A percentile compares a stretch with the other conserved stretches of the same genome.
These are phyloP conservation scores for Verticillium nubilum DNA, from an alignment of 2,329 filamentous ascomycete genomes.

Conservation along the genomic window DNA sequence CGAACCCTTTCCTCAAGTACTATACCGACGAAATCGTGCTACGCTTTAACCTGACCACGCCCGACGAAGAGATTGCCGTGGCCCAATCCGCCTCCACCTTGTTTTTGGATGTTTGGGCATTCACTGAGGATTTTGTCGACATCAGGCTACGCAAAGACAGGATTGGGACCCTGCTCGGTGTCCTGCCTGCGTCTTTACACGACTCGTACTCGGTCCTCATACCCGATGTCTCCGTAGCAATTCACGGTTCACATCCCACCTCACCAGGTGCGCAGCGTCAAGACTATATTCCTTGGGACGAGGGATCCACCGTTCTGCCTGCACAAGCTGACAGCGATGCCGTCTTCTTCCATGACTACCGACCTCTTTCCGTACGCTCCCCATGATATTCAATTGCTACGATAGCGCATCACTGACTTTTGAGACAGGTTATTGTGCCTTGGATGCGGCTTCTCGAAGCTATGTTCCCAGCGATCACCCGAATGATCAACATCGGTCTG, in stretches of 20 bases:
- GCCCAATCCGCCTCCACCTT: constrained; percentile 69
- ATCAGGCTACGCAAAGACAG: constrained; percentile 72
- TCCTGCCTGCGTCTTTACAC: constrained; percentile 71
- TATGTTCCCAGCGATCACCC: constrained; percentile 80
- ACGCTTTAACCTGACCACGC: constrained; percentile 72
- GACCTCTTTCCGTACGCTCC: constrained; percentile 62
- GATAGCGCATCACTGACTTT: neutral
- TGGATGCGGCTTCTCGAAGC: constrained; percentile 90
- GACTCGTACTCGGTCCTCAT: constrained; percentile 70
- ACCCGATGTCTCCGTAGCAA: constrained; percentile 70
- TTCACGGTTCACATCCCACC: constrained; percentile 69
- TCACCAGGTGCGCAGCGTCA: constrained; percentile 12
- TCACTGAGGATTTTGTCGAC: constrained; percentile 76
- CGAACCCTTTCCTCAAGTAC: constrained; percentile 42
- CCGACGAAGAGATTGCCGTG: constrained; percentile 64
- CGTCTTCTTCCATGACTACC: constrained; percentile 89
- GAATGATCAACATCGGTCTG: constrained; percentile 71
- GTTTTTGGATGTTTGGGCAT: constrained; percentile 88
- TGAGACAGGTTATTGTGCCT: constrained; percentile 53
- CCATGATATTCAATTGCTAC: neutral
- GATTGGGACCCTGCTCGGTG: constrained; percentile 69
- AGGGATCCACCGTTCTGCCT: neutral
- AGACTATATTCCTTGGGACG: neutral
- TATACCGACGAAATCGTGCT: constrained; percentile 84
- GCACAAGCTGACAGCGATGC: constrained; percentile 48